These are phyloP conservation scores for Monosporascus sp. DNA, from an alignment of 2,329 filamentous ascomycete genomes.

Conservation along the genomic window DNA sequence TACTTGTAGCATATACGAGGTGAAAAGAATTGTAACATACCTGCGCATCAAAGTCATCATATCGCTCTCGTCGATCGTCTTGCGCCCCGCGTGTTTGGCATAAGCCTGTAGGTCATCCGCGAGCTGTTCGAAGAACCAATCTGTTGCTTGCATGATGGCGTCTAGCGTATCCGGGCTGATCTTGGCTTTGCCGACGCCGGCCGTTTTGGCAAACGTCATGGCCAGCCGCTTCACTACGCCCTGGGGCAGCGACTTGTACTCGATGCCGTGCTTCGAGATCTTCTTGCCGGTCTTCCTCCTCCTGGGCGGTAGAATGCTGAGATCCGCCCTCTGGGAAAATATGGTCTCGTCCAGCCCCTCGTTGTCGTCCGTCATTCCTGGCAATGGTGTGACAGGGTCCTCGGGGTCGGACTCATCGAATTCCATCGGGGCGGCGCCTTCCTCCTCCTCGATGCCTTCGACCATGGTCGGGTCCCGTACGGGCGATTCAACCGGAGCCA, in stretches of 20 bases:
- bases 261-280: constrained; percentile 66
- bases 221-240: constrained; percentile 70
- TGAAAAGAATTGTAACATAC: constrained; percentile 40
- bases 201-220: constrained; percentile 63
- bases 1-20: constrained; percentile 6
- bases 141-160: constrained; percentile 72
- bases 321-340: constrained; percentile 7
- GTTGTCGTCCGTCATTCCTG: constrained; percentile 19
- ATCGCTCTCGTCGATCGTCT: constrained; percentile 81
- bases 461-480: constrained; percentile 19
- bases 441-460: constrained; percentile 12
- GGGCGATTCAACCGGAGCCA: constrained; percentile 30
- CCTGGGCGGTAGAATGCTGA: constrained; percentile 14
- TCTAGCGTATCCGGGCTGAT: constrained; percentile 69
- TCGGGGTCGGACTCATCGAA: constrained; percentile 16
- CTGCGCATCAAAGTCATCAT: constrained; percentile 77
- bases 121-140: constrained; percentile 89
- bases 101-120: constrained; percentile 76
- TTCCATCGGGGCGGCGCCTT: constrained; percentile 10
- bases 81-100: constrained; percentile 74
- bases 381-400: constrained; percentile 15
- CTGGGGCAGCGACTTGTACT: constrained; percentile 69
- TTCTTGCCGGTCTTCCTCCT: constrained; percentile 43
- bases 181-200: constrained; percentile 60
- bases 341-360: constrained; percentile 14